Evolutionary conservation across 148 eudicot species (phyloP).

Genomic region (Amaranthus hypochondriacus): DNA sequence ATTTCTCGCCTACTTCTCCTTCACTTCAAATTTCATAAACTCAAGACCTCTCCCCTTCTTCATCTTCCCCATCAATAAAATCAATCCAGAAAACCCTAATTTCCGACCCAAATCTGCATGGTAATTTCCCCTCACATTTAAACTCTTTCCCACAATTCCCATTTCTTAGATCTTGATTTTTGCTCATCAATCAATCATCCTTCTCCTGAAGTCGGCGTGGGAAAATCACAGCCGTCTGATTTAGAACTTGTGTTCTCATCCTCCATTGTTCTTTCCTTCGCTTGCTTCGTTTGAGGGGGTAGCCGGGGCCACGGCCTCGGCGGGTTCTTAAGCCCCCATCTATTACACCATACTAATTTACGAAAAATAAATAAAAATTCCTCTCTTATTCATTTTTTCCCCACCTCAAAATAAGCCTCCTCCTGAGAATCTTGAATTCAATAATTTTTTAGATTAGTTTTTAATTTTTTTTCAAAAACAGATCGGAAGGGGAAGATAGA

Average conservation of each 20-base stretch:
- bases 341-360: background rate
- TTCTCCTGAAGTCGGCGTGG: slow-evolving; percentile 83
- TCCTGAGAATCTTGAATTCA: background rate
- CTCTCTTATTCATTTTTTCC: slow-evolving; percentile 16
- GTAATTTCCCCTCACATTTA: slow-evolving; percentile 28
- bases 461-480: slow-evolving; percentile 35
- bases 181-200: background rate
- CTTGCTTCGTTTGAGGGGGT: slow-evolving; percentile 97
- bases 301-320: slow-evolving; percentile 99
- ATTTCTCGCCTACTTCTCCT: slow-evolving; percentile 53
- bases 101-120: slow-evolving; percentile 40
- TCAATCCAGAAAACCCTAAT: background rate
- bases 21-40: slow-evolving; percentile 9
- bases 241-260: background rate
- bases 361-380: slow-evolving; percentile 4
- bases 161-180: background rate
- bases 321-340: slow-evolving; percentile 94
- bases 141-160: slow-evolving; percentile 7
- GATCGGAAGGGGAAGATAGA: slow-evolving; percentile 50
- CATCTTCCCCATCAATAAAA: background rate
- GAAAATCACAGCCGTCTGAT: slow-evolving; percentile 29
- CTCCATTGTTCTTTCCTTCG: slow-evolving; percentile 16
- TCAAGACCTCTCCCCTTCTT: slow-evolving; percentile 11
- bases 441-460: background rate
- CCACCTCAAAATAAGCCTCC: slow-evolving; percentile 14